A percentile compares a stretch with the other conserved stretches of the same genome.
phyloP scores from a whole-genome alignment of 441 rosid species.

The Croton laevigatus region DNA sequence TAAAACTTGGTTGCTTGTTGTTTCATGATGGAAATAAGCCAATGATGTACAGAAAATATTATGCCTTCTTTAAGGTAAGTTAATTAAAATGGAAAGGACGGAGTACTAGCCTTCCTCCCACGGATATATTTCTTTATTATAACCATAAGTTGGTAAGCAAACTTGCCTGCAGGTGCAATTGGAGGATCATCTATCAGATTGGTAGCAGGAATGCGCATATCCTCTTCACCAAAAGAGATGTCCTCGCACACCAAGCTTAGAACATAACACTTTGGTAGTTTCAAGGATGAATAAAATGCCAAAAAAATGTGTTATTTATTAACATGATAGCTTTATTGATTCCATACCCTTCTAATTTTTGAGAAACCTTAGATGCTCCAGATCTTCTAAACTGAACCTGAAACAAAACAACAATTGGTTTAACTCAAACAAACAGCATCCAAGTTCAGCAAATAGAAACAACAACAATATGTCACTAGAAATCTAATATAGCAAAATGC shows the following conservation, averaged over 20 bases:
- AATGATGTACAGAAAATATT: neutral
- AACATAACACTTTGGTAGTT: conserved; percentile 20
- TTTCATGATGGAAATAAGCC: neutral
- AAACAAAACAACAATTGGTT: conserved; percentile 17
- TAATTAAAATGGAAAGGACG: neutral
- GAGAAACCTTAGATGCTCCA: conserved; percentile 21
- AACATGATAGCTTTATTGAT: neutral
- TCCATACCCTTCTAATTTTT: conserved; percentile 41
- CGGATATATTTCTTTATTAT: neutral
- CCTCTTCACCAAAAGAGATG: conserved; percentile 43
- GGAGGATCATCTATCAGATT: conserved; percentile 34
- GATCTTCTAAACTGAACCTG: conserved; percentile 35
- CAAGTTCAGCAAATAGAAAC: neutral
- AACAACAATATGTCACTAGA: too few species aligned
- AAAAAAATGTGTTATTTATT: neutral
- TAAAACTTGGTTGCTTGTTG: too few species aligned
- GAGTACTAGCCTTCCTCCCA: neutral
- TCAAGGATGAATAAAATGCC: conserved; percentile 1
- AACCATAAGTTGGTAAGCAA: conserved; percentile 6
- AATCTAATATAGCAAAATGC: neutral
- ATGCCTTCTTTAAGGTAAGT: neutral
- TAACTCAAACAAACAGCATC: neutral
- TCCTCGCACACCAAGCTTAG: conserved; percentile 44
- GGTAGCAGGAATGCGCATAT: conserved; percentile 36
- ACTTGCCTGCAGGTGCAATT: conserved; percentile 47